phyloP scores from a whole-genome alignment of 2,329 filamentous ascomycete genomes.

The Fusarium lateritium region DNA sequence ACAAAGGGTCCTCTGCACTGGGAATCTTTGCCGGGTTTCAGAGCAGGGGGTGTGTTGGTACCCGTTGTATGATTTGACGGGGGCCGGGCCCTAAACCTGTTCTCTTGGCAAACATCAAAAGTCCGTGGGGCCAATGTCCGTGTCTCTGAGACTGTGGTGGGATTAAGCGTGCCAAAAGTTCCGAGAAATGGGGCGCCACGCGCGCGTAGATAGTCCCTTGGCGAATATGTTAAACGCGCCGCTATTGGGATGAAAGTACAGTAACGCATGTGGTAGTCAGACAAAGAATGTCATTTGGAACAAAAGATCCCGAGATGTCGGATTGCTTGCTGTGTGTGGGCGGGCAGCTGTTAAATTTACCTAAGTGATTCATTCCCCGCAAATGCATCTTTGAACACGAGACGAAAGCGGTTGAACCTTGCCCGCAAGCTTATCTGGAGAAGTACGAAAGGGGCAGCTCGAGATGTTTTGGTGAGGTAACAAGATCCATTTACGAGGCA shows the following conservation, averaged over 20 bases:
- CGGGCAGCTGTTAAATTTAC: conserved; percentile 1
- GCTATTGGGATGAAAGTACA: no score
- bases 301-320: background rate
- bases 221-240: conserved; percentile 16
- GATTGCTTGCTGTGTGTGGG: background rate
- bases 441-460: conserved; percentile 31
- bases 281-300: background rate
- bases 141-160: background rate
- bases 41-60: conserved; percentile 14
- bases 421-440: conserved; percentile 27
- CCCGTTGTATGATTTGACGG: no score
- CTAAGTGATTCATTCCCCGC: conserved; percentile 25
- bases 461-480: conserved; percentile 27
- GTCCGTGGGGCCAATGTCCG: conserved; percentile 26
- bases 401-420: conserved; percentile 20
- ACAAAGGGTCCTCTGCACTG: conserved; percentile 40
- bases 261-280: background rate
- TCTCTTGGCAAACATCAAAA: conserved; percentile 33
- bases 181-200: conserved; percentile 18
- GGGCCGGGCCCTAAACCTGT: background rate
- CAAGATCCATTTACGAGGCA: conserved; percentile 13
- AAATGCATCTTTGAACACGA: conserved; percentile 2
- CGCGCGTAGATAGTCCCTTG: conserved; percentile 18
- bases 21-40: conserved; percentile 22
- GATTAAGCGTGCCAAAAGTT: conserved; percentile 33